A percentile compares a stretch with the other conserved stretches of the same genome.
phyloP scores from a whole-genome alignment of 129 eudicot species.

The Pseudognaphalium luteoalbum region DNA sequence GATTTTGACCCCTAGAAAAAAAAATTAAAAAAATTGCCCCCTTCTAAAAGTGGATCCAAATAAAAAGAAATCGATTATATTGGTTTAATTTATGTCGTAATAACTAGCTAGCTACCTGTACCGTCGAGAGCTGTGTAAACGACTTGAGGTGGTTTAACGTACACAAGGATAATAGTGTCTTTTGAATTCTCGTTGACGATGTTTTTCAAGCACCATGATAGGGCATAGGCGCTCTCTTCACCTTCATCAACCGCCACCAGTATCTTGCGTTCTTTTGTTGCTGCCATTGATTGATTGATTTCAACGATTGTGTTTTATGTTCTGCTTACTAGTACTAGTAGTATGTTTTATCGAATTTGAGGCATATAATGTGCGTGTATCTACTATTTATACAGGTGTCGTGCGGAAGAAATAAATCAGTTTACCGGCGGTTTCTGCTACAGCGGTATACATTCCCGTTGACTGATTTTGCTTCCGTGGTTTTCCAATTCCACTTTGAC shows the following conservation, averaged over 20 bases:
- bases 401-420: too few species aligned
- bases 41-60: too few species aligned
- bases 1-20: too few species aligned
- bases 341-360: too few species aligned
- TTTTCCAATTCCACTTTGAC: too few species aligned
- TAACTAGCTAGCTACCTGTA: constrained; percentile 35
- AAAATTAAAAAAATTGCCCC: too few species aligned
- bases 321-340: neutral
- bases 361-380: too few species aligned
- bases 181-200: constrained; percentile 29
- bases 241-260: constrained; percentile 76
- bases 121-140: constrained; percentile 62
- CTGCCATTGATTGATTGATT: constrained; percentile 1
- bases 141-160: constrained; percentile 51
- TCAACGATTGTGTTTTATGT: neutral
- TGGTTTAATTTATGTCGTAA: neutral
- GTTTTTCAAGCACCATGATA: constrained; percentile 72
- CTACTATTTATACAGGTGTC: too few species aligned
- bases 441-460: too few species aligned
- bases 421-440: too few species aligned
- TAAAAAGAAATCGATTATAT: neutral
- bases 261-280: constrained; percentile 48
- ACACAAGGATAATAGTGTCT: constrained; percentile 60
- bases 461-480: too few species aligned
- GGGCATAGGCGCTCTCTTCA: constrained; percentile 76